A percentile compares a stretch with the other conserved stretches of the same genome.
Conservation (phyloP, 306 rosid species). For the Lagenaria siceraria region DNA sequence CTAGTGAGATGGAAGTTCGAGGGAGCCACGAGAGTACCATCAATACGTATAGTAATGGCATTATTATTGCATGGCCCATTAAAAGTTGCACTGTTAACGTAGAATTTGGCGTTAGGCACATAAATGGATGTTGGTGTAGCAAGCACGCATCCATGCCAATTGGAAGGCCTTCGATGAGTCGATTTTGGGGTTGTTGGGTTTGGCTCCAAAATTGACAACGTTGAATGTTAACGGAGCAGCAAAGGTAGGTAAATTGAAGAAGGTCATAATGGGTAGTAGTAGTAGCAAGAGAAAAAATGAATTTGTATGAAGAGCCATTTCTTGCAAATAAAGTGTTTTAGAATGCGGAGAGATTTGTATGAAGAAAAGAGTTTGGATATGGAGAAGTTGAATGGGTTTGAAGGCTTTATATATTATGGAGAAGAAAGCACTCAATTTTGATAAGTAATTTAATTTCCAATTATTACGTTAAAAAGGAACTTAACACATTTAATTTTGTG, state of each 20-base stretch:
- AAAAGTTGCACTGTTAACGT: neutral
- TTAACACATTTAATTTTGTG: too few relatives aligned
- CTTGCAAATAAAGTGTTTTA: neutral
- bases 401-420: too few relatives aligned
- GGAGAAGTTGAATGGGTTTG: too few relatives aligned
- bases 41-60: neutral
- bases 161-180: neutral
- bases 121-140: neutral
- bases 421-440: too few relatives aligned
- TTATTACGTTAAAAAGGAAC: too few relatives aligned
- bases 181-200: neutral
- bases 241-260: neutral
- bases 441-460: too few relatives aligned
- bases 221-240: neutral
- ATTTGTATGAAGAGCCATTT: neutral
- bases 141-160: neutral
- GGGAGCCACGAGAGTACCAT: neutral
- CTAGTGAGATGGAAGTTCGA: neutral
- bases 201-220: neutral
- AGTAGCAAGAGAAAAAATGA: neutral
- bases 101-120: neutral
- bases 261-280: neutral
- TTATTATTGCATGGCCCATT: neutral
- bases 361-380: too few relatives aligned
- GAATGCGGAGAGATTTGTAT: too few relatives aligned